Evolutionary conservation across 2,329 filamentous ascomycete genomes (phyloP).

Genomic region (Alternaria gaisen): DNA sequence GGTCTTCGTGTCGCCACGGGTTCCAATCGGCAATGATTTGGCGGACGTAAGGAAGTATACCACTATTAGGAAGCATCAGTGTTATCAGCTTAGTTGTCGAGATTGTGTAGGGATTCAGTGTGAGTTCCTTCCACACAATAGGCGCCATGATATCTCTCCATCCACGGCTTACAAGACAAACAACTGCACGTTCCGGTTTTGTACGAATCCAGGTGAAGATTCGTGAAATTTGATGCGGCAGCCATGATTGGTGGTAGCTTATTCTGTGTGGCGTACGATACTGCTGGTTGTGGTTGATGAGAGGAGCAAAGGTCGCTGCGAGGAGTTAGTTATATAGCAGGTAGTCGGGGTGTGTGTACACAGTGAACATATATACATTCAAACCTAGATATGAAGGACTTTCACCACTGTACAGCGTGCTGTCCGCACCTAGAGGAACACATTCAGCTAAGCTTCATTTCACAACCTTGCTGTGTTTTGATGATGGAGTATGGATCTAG

Average conservation of each 20-base stretch:
- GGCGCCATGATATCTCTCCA: neutral
- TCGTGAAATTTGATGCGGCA: neutral
- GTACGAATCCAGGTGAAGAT: neutral
- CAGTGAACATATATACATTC: neutral
- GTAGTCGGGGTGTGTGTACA: neutral
- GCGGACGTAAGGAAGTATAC: neutral
- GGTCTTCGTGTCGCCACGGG: no score
- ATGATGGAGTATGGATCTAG: no score
- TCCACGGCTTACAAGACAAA: neutral
- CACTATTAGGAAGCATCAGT: neutral
- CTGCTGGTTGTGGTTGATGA: no score
- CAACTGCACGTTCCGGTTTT: neutral
- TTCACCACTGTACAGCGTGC: no score
- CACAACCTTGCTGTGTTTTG: no score
- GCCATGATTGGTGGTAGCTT: neutral
- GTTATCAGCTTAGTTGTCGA: neutral
- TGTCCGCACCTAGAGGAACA: no score
- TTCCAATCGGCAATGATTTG: neutral
- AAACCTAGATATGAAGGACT: no score
- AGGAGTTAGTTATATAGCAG: neutral
- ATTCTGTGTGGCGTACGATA: no score
- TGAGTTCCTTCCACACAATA: neutral
- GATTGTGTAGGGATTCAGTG: no score
- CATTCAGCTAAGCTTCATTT: no score
- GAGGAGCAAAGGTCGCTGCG: neutral